Evolutionary conservation across 306 rosid species (phyloP), one percentile per base, ranked within the genome.

Genomic region (Boehmeria nivea): DNA sequence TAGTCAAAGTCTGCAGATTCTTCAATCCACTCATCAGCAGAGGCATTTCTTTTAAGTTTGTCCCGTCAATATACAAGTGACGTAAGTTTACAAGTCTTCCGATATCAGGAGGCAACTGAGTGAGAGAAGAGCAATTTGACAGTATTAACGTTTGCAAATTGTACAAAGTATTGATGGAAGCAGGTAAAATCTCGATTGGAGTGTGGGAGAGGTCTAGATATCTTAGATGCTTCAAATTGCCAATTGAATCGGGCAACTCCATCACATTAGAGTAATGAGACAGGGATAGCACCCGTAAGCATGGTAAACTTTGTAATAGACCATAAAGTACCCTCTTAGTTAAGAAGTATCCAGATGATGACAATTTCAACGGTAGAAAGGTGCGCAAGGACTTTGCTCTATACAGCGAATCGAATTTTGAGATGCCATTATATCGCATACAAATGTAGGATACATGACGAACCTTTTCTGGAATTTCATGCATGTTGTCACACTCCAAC

Each of bases 361-460:
- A 46, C 5, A 46, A 20, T 8, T 12, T 12, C 19, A 51, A 28
- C 19, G 57, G 27, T 17, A 51, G 11, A 3, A 26, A 5, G 11
- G 21, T 52, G 9, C 57, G 37, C 22, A 52, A 8, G 8, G 13
- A 31, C 22, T 27, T 52, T 0, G 40, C 12, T 43, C 22, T 10
- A 0, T 9, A 3, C 16, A 0, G 4, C 3, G 18, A 12, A 12
- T 52, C 57, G 1, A 26, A 31, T n/a, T 14, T 52, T 52, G 22
- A 18, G 34, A 31, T 13, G 39, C 6, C 45, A 4, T 11, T 5
- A 40, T 11, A 3, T 40, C 10, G 15, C n/a, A 4, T 40, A 3
- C 7, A 44, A 2, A 72, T 0, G 14, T 43, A 60, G 2, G 80
- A 59, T 3, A 72, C 23, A 46, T 81, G 77, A 1, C 79, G 77